Percentiles rank a stretch among this genome's conserved stretches.
Evolutionary conservation across 495 filamentous ascomycete genomes (phyloP).

Genomic region (Thozetella sp.): DNA sequence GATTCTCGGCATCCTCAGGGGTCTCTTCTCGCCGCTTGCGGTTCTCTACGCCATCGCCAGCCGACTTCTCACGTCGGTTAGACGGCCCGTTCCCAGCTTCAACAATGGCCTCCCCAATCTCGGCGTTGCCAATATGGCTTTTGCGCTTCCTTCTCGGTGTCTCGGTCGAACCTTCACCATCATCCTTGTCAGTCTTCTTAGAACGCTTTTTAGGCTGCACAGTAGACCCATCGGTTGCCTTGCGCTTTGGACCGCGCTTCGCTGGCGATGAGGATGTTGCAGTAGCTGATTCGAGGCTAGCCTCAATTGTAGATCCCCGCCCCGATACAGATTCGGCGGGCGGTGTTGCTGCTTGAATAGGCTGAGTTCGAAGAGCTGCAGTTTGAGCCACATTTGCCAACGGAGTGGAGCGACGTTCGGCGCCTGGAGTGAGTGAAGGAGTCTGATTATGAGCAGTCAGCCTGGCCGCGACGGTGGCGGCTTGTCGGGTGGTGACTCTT

Average conservation of each 20-base stretch:
- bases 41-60: not conserved
- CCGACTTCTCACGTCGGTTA: conserved; percentile 22
- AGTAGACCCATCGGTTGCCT: conserved; percentile 5
- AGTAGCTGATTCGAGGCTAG: not conserved
- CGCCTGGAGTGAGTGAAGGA: not conserved
- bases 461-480: not conserved
- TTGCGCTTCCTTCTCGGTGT: conserved; percentile 18
- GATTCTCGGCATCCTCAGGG: conserved; percentile 75
- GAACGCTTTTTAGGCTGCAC: conserved; percentile 14
- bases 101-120: not conserved
- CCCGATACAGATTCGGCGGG: not conserved
- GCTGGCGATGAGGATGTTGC: conserved; percentile 7
- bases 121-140: conserved; percentile 16
- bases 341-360: not conserved
- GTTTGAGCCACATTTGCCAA: not conserved
- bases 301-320: not conserved
- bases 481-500: not conserved
- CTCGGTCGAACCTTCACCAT: conserved; percentile 3
- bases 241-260: conserved; percentile 19
- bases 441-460: conserved; percentile 1
- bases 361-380: not conserved
- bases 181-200: not conserved
- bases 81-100: not conserved
- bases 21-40: conserved; percentile 50
- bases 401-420: not conserved